These are phyloP conservation scores for Linaria vulgaris DNA, from an alignment of 257 asterid genomes.

Conservation along the genomic window DNA sequence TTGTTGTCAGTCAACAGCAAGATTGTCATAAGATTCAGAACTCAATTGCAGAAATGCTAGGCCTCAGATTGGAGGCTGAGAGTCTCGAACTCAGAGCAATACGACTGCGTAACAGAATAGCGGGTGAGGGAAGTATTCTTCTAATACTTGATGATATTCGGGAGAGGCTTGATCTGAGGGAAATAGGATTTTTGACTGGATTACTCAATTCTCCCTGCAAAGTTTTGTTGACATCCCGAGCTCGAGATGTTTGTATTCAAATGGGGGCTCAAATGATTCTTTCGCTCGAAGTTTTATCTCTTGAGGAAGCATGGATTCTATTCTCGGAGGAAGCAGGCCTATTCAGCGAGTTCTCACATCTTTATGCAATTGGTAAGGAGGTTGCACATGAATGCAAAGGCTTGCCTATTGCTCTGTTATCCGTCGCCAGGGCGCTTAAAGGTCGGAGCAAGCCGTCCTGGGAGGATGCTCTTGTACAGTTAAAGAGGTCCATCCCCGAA, in stretches of 20 bases:
- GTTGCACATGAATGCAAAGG: conserved; percentile 31
- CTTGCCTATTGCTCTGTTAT: conserved; percentile 29
- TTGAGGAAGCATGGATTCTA: conserved; percentile 33
- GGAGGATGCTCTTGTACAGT: conserved; percentile 27
- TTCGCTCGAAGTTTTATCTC: conserved; percentile 18
- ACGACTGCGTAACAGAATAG: neutral
- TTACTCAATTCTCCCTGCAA: conserved; percentile 23
- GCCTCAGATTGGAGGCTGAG: conserved; percentile 1
- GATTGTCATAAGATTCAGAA: conserved; percentile 15
- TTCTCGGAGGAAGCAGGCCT: conserved; percentile 24
- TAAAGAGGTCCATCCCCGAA: conserved; percentile 3
- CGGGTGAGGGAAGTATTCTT: conserved; percentile 11
- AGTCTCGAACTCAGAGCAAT: neutral
- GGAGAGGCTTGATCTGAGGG: conserved; percentile 20
- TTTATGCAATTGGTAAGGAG: conserved; percentile 7
- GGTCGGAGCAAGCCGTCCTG: conserved; percentile 6
- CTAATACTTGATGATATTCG: conserved; percentile 37
- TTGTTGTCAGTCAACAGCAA: conserved; percentile 9
- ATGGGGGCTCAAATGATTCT: conserved; percentile 26
- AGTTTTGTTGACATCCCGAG: conserved; percentile 24
- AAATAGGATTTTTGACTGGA: conserved; percentile 26
- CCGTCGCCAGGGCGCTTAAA: conserved; percentile 26
- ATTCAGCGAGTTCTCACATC: neutral
- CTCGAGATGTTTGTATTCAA: conserved; percentile 19
- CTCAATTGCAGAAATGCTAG: conserved; percentile 19